Evolutionary conservation across 2,329 filamentous ascomycete genomes (phyloP), one percentile per base, ranked within the genome.

Genomic region (Conoideocrella luteorostrata): DNA sequence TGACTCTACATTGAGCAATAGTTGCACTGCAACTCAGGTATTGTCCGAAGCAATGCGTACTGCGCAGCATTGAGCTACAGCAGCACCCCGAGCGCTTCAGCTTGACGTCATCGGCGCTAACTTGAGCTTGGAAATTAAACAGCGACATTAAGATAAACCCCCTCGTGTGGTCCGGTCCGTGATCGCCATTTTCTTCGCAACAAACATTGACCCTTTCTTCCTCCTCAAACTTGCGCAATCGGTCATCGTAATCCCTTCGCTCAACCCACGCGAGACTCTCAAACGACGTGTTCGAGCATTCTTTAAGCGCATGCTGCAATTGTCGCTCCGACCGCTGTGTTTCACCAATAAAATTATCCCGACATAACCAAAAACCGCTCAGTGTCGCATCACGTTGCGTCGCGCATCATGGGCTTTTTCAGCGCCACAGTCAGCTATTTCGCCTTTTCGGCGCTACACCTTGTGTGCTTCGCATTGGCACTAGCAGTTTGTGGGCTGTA

Each of bases 401-500:
- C n/a, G 15, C 26, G n/a, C 52, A 62, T 49, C 17, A 75, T 76
- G 72, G 69, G 68, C 38, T 43, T 73, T 47, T 57, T 70, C 39
- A 68, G 65, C 47, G 60, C 72, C 41, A 57, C 68, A 17, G 43
- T 63, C 56, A 67, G 69, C 61, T 78, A 77, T 50, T 52, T 82
- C 53, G 56, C 71, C 52, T 84, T 84, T 57, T 67, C 73, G 20
- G 51, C 74, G 50, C 66, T 89, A n/a, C 85, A 90, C 59, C 72
- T 90, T 61, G 65, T 83, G 48, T 86, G 91, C 57, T 82, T 95
- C 57, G 74, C 86, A 45, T 73, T 94, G 51, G 87, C 81, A 12
- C 66, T 95, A 45, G 77, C 84, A 2, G 84, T 93, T 43, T 82
- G 84, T 51, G 89, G 85, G 1, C 77, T 95, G 17, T 95, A 93